A percentile compares a stretch with the other conserved stretches of the same genome.
Evolutionary conservation across 164 flowering plant species (phyloP).

Genomic region (Annona squamosa): DNA sequence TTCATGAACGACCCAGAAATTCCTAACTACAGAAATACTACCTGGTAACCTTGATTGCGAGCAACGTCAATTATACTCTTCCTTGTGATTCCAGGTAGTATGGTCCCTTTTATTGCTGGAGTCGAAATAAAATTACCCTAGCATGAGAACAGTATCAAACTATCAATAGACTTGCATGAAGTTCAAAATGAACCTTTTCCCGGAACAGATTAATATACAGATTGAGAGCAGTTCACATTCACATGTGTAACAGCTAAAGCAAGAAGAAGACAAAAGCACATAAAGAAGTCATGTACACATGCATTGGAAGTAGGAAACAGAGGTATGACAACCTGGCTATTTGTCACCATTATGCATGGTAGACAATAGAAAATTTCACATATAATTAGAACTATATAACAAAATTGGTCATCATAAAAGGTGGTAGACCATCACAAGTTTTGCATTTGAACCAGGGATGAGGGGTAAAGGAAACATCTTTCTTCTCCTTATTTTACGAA

Average conservation of each 20-base stretch:
- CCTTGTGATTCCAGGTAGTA: constrained; percentile 91
- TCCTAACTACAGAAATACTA: constrained; percentile 14
- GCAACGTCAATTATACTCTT: constrained; percentile 96
- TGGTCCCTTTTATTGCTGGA: constrained; percentile 86
- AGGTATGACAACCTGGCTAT: neutral
- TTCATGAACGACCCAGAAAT: neutral
- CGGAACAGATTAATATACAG: neutral
- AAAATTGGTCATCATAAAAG: neutral
- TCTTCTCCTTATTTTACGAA: no score
- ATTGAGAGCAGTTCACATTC: neutral
- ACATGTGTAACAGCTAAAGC: neutral
- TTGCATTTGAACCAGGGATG: no score
- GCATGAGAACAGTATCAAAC: neutral
- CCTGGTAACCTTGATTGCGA: constrained; percentile 74
- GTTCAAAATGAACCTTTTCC: neutral
- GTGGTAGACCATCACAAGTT: neutral
- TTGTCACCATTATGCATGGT: neutral
- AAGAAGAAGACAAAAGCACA: neutral
- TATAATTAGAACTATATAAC: neutral
- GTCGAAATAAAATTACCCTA: constrained; percentile 69
- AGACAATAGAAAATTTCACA: neutral
- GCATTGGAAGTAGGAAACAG: neutral
- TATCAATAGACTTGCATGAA: neutral
- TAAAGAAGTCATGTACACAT: neutral
- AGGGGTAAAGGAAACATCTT: no score